Evolutionary conservation across 176 grass and related monocot species (phyloP).

Genomic region (Lolium multiflorum): DNA sequence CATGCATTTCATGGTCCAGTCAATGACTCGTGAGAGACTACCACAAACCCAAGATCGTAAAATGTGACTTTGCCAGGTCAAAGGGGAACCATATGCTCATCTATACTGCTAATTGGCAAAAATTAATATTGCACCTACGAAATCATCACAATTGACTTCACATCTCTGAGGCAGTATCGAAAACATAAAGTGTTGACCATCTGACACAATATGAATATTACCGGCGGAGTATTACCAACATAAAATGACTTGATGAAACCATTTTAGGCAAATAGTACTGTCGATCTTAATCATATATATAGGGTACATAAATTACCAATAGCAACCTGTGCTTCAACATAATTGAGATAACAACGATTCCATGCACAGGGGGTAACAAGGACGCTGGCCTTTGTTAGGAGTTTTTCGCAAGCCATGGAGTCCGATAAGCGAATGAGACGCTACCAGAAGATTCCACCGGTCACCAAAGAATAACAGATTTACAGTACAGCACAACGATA

Average conservation of each 20-base stretch:
- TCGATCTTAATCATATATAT: neutral
- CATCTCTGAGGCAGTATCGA: neutral
- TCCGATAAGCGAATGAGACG: slow-evolving; percentile 41
- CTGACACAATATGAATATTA: neutral
- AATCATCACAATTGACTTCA: neutral
- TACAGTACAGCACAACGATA: slow-evolving; percentile 42
- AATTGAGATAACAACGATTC: neutral
- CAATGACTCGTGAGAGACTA: neutral
- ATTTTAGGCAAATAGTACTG: too few relatives aligned
- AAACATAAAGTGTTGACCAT: neutral
- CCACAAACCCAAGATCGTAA: neutral
- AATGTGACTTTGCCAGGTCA: neutral
- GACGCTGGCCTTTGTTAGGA: neutral
- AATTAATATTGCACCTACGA: neutral
- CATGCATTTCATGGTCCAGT: neutral
- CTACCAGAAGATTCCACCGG: neutral
- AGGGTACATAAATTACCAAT: neutral
- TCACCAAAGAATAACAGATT: slow-evolving; percentile 40
- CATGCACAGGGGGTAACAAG: neutral
- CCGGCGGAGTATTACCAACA: too few relatives aligned
- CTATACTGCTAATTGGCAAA: too few relatives aligned
- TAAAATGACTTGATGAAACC: neutral
- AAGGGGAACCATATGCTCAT: neutral
- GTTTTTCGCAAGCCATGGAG: slow-evolving; percentile 4
- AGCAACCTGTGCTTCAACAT: slow-evolving; percentile 28